phyloP scores from a whole-genome alignment of 129 eudicot genomes.

The Tagetes erecta region DNA sequence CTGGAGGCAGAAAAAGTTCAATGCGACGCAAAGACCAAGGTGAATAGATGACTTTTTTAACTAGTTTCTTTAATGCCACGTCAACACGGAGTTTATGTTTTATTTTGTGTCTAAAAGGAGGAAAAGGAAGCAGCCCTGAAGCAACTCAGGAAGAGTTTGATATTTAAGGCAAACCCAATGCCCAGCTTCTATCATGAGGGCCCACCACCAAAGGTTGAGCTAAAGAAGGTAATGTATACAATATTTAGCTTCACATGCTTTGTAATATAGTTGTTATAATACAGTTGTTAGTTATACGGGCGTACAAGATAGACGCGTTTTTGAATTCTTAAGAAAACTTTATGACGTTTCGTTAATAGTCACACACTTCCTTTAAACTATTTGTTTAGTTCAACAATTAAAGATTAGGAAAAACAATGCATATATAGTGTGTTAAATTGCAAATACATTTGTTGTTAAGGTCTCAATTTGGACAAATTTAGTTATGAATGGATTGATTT shows the following conservation, averaged over 20 bases:
- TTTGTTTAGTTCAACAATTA: constrained; percentile 1
- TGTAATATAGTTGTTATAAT: background rate
- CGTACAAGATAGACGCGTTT: background rate
- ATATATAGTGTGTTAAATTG: background rate
- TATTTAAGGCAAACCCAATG: constrained; percentile 90
- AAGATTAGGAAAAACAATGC: background rate
- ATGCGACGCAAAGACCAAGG: constrained; percentile 82
- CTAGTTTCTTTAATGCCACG: background rate
- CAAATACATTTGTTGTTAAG: background rate
- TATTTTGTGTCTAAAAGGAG: constrained; percentile 46
- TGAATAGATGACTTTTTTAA: constrained; percentile 20
- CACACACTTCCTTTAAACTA: background rate
- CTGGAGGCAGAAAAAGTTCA: constrained; percentile 79
- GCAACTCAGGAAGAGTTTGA: constrained; percentile 72
- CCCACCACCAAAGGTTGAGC: constrained; percentile 80
- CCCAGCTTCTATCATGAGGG: constrained; percentile 96
- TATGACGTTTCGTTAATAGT: background rate
- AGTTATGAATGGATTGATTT: background rate
- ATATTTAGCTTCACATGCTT: constrained; percentile 1
- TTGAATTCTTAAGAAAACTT: background rate
- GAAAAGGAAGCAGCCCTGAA: constrained; percentile 83
- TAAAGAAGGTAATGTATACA: constrained; percentile 61
- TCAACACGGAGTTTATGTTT: background rate
- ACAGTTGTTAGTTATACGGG: background rate
- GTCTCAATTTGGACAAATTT: background rate